Conservation (phyloP, 1,284 basidiomycete genomes). For the Ceratobasidium sp. region DNA sequence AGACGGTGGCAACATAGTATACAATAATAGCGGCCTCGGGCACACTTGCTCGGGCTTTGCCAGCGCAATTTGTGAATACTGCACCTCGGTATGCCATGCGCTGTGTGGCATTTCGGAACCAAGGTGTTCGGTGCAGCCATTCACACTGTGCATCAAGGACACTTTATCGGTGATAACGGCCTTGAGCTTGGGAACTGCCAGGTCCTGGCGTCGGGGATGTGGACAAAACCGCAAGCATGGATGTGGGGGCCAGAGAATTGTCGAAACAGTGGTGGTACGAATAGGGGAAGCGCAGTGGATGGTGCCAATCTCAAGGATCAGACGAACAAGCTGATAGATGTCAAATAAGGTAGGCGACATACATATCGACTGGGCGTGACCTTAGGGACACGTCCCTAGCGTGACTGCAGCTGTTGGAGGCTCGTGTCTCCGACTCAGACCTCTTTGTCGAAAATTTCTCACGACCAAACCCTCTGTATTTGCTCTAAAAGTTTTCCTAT, state of each 20-base stretch:
- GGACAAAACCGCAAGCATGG: conserved; percentile 96
- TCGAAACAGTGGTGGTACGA: conserved; percentile 92
- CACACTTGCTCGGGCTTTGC: too few species aligned
- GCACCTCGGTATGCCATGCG: too few species aligned
- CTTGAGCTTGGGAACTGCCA: conserved; percentile 98
- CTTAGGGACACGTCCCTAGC: conserved; percentile 98
- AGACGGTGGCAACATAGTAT: too few species aligned
- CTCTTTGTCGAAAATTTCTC: conserved; percentile 88
- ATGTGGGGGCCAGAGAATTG: conserved; percentile 97
- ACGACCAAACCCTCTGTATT: too few species aligned
- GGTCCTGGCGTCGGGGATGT: conserved; percentile 96
- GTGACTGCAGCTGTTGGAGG: conserved; percentile 95
- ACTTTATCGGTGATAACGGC: conserved; percentile 98
- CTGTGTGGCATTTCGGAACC: too few species aligned
- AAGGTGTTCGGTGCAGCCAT: too few species aligned
- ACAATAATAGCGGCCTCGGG: too few species aligned
- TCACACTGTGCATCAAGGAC: too few species aligned
- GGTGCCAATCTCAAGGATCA: conserved; percentile 87
- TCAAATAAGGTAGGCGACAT: conserved; percentile 93
- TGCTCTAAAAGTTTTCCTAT: not conserved
- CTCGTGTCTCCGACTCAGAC: conserved; percentile 96
- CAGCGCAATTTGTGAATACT: too few species aligned
- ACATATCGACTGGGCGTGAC: conserved; percentile 94
- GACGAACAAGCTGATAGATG: conserved; percentile 93
- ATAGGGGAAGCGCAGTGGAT: conserved; percentile 91